phyloP scores from a whole-genome alignment of 2,329 filamentous ascomycete genomes.

The Endoconidiophora laricicola region DNA sequence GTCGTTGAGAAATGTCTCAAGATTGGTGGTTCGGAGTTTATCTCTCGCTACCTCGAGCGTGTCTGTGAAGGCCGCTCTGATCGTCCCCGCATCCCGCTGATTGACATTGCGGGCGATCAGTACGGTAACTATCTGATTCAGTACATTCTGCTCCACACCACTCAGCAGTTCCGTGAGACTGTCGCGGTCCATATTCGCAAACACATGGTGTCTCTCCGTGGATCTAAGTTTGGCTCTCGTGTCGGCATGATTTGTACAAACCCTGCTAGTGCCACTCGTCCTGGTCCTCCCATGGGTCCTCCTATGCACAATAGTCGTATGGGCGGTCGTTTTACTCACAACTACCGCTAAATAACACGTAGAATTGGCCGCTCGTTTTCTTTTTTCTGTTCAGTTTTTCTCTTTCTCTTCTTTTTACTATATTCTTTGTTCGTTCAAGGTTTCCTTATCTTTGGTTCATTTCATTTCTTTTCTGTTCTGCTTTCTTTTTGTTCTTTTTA shows the following conservation, averaged over 20 bases:
- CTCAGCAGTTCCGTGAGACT: constrained; percentile 75
- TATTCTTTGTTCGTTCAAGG: neutral
- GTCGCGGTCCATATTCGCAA: constrained; percentile 91
- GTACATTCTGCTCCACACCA: constrained; percentile 83
- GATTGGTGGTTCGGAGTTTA: constrained; percentile 79
- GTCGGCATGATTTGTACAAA: constrained; percentile 99
- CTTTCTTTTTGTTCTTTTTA: neutral
- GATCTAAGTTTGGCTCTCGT: constrained; percentile 94
- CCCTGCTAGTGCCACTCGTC: constrained; percentile 72
- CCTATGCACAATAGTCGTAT: constrained; percentile 34
- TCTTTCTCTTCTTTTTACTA: neutral
- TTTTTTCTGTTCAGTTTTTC: neutral
- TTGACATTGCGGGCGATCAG: constrained; percentile 96
- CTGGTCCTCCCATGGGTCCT: constrained; percentile 64
- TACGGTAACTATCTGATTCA: constrained; percentile 98
- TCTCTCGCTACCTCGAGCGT: constrained; percentile 80
- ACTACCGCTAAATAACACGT: constrained; percentile 33
- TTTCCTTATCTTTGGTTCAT: neutral
- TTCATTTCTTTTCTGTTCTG: neutral
- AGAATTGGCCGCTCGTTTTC: neutral
- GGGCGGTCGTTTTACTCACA: constrained; percentile 22
- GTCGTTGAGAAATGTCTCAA: constrained; percentile 98
- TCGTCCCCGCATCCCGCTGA: constrained; percentile 86
- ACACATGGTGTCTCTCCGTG: constrained; percentile 97
- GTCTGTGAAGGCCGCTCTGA: constrained; percentile 84